A percentile compares a stretch with the other conserved stretches of the same genome.
Conservation (phyloP, 257 asterid species). For the Solanum verrucosum region DNA sequence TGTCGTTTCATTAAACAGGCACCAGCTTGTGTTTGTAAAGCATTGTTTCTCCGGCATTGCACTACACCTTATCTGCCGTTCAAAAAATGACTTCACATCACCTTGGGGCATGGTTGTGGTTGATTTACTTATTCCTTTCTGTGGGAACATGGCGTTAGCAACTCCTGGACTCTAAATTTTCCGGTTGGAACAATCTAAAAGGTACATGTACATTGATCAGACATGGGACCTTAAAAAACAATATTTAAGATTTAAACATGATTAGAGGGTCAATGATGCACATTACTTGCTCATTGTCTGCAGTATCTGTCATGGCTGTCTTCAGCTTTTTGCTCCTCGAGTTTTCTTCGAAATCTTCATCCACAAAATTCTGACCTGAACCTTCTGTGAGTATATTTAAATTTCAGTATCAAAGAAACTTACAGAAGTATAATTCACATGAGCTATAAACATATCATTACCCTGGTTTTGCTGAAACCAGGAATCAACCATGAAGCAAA, state of each 20-base stretch:
- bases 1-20: background rate
- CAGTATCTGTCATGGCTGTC: background rate
- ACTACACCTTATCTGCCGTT: background rate
- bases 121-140: background rate
- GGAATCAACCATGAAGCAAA: background rate
- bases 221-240: background rate
- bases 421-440: background rate
- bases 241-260: background rate
- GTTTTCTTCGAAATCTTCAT: conserved; percentile 5
- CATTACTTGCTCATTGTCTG: background rate
- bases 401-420: background rate
- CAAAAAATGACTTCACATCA: background rate
- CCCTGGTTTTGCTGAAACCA: background rate
- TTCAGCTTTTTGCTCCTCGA: background rate
- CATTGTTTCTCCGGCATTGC: background rate
- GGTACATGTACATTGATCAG: background rate
- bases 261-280: background rate
- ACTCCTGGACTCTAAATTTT: background rate
- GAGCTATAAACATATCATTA: background rate
- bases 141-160: background rate
- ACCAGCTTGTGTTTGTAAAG: background rate
- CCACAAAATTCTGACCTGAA: conserved; percentile 12
- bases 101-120: background rate
- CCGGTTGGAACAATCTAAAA: background rate
- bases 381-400: background rate